These are phyloP conservation scores for Aureobasidium sp. DNA, from an alignment of 2,329 filamentous ascomycete species.

Conservation along the genomic window DNA sequence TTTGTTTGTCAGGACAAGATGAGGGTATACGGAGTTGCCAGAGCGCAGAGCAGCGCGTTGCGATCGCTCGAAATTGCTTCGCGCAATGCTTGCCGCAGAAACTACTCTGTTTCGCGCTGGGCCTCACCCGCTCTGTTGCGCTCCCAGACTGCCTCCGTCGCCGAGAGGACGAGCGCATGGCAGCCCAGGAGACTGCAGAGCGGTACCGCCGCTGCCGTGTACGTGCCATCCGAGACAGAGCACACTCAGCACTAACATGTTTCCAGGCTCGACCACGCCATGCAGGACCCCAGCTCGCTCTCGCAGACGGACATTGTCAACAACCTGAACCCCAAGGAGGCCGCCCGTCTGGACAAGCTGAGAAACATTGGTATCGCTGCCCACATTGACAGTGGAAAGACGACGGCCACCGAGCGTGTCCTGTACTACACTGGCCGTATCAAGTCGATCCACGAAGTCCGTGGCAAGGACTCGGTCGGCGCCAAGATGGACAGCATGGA, in stretches of 20 bases:
- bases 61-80: conserved; percentile 16
- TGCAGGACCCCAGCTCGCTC: conserved; percentile 46
- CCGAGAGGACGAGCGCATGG: conserved; percentile 16
- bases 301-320: conserved; percentile 61
- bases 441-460: conserved; percentile 93
- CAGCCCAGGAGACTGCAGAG: conserved; percentile 19
- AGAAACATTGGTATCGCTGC: conserved; percentile 98
- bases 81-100: conserved; percentile 8
- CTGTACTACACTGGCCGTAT: conserved; percentile 97
- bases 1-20: conserved; percentile 7
- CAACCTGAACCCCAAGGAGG: conserved; percentile 73
- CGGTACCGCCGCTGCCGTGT: conserved; percentile 22
- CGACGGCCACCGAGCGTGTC: conserved; percentile 89
- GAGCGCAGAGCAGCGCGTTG: conserved; percentile 15
- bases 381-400: conserved; percentile 98
- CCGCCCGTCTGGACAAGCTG: conserved; percentile 66
- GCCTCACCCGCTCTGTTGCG: conserved; percentile 14
- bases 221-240: background rate
- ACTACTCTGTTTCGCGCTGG: conserved; percentile 12
- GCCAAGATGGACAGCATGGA: conserved; percentile 99
- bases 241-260: background rate
- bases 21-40: conserved; percentile 16
- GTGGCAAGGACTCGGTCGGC: conserved; percentile 86
- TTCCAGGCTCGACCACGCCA: conserved; percentile 46
- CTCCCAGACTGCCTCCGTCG: background rate